Evolutionary conservation across 2,329 filamentous ascomycete species (phyloP), one percentile per base, ranked within the genome.

Genomic region (Bipolaris victoriae): DNA sequence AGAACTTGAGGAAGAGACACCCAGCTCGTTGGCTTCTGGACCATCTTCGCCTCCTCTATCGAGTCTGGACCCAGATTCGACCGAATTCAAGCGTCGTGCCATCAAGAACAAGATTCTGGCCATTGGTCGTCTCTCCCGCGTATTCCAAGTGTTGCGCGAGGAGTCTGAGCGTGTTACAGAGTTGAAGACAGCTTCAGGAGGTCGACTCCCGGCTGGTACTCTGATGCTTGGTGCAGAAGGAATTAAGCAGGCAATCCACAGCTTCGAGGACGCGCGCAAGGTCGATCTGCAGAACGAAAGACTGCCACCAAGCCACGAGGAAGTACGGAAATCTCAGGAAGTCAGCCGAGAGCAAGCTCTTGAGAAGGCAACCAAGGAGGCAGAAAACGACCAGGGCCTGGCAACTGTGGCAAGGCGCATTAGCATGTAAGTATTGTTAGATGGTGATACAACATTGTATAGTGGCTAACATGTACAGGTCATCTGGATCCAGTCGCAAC

Each of bases 61-160:
- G 26, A 77, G 68, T 61, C 79, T 84, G 71, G 94, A 98, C 70
- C 88, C 90, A 11, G 92, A 97, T 49, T 93, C 90, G 50, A 91
- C 89, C 69, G 95, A 99, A 76, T 94, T 90, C 83, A 98, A 97
- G 84, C 87, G 95, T 72, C 89, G 93, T 44, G 93, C 93, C 3
- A 97, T 99, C 85, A 98, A 98, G 85, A 99, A 99, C 88, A 99
- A 99, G 84, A 98, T 99, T 73, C 82, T 99, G 69, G 95, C 95
- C 59, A 99, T 99, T 72, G 95, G 95, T 29, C 91, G 95, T 67
- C 84, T 99, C 64, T 98, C 95, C 36, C 91, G 95, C 69, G 95
- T 99, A 60, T 99, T 99, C 88, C 95, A 99, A 77, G 95, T 99
- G 49, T 80, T 99, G 68, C 92, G 95, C 71, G 95, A 99, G 80